Evolutionary conservation across 140 eudicot genomes (phyloP).

Genomic region (Senecio squalidus): DNA sequence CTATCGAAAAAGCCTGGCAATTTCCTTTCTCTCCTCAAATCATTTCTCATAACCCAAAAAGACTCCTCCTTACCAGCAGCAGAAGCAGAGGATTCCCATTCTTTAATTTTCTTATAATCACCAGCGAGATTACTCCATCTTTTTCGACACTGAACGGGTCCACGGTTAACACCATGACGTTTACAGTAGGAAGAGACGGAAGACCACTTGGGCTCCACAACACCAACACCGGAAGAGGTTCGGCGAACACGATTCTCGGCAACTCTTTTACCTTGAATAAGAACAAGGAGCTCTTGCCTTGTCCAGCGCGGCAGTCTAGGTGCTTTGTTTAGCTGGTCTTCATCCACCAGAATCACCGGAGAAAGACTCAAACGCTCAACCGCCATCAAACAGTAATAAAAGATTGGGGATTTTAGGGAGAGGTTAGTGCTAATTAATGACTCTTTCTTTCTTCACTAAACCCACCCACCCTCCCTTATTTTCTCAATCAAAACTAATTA

Average conservation of each 20-base stretch:
- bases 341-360: constrained; percentile 25
- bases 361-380: constrained; percentile 47
- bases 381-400: too few relatives aligned
- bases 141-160: constrained; percentile 94
- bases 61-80: constrained; percentile 49
- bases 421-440: neutral
- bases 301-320: constrained; percentile 89
- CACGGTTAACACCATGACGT: constrained; percentile 86
- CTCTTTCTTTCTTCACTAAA: neutral
- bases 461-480: neutral
- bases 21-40: constrained; percentile 78
- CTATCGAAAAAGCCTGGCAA: constrained; percentile 85
- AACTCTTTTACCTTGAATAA: constrained; percentile 73
- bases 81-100: constrained; percentile 55
- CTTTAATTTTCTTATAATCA: constrained; percentile 79
- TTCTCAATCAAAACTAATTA: neutral
- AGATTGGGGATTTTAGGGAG: neutral
- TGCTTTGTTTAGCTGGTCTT: constrained; percentile 23
- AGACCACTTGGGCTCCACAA: constrained; percentile 86
- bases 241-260: constrained; percentile 75
- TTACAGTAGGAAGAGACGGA: constrained; percentile 81
- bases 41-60: constrained; percentile 85
- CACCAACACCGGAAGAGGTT: constrained; percentile 25
- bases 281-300: constrained; percentile 73
- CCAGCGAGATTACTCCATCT: constrained; percentile 94